Conservation (phyloP, 1,284 basidiomycete genomes). For the Cryptococcus sp. region DNA sequence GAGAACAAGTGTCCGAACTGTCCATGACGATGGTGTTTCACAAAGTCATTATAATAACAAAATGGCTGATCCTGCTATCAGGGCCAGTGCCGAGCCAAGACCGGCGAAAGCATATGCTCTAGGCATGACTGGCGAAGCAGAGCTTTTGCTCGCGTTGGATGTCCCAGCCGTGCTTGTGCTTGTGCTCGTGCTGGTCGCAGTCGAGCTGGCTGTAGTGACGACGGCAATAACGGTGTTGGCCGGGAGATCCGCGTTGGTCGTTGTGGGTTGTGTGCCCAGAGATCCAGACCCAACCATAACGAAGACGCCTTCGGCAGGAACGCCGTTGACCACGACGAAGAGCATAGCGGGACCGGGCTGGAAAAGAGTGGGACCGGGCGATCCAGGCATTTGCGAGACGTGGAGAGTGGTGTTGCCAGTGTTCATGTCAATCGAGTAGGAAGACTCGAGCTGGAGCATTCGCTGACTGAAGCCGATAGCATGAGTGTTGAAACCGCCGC, state of each 20-base stretch:
- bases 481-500: slow-evolving; percentile 92
- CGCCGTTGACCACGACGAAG: slow-evolving; percentile 77
- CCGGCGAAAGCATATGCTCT: neutral
- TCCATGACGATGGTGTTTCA: no score
- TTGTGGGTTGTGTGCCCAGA: slow-evolving; percentile 67
- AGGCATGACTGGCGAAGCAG: neutral
- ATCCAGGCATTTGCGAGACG: slow-evolving; percentile 76
- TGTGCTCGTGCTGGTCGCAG: neutral
- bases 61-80: no score
- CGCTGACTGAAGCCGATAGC: slow-evolving; percentile 66
- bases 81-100: no score
- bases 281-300: slow-evolving; percentile 77
- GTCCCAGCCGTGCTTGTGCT: neutral
- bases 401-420: slow-evolving; percentile 69
- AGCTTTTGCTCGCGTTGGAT: neutral
- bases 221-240: slow-evolving; percentile 26
- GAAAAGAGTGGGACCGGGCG: slow-evolving; percentile 68
- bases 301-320: slow-evolving; percentile 73
- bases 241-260: slow-evolving; percentile 62
- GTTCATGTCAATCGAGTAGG: slow-evolving; percentile 76
- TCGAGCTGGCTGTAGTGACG: slow-evolving; percentile 1
- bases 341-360: slow-evolving; percentile 82
- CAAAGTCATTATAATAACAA: no score
- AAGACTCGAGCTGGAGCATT: slow-evolving; percentile 68
- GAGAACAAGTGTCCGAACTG: no score